phyloP scores from a whole-genome alignment of 768 basidiomycete species.

The Rhizopogon vulgaris region DNA sequence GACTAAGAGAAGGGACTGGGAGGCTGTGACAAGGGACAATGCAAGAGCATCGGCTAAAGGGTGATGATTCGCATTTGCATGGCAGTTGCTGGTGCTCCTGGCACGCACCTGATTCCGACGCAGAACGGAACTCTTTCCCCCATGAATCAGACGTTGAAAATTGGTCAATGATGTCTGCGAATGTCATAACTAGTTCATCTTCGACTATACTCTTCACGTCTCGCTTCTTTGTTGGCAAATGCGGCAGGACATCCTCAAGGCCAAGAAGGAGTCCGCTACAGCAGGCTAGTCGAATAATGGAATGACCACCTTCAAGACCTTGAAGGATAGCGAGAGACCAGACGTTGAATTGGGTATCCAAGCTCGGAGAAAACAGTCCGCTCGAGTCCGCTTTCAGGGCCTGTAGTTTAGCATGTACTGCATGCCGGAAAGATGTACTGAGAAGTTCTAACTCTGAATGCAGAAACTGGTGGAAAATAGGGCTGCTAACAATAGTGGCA shows the following conservation, averaged over 20 bases:
- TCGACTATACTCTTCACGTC: constrained; percentile 43
- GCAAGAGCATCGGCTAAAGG: constrained; percentile 37
- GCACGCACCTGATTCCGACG: constrained; percentile 34
- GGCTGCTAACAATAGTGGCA: constrained; percentile 25
- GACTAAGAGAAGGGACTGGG: constrained; percentile 55
- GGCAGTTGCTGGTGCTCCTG: background rate
- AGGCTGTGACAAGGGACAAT: constrained; percentile 44
- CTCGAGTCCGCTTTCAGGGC: constrained; percentile 23
- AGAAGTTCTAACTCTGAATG: constrained; percentile 23
- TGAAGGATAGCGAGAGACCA: constrained; percentile 50
- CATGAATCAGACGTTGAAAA: constrained; percentile 43
- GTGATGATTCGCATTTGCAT: background rate
- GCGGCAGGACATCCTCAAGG: constrained; percentile 44
- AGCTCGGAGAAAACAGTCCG: constrained; percentile 26
- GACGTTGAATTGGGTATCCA: constrained; percentile 34
- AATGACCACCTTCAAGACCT: constrained; percentile 62
- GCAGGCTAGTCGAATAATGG: constrained; percentile 55
- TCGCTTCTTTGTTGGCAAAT: constrained; percentile 22
- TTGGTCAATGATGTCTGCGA: constrained; percentile 70
- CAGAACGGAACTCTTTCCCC: constrained; percentile 66
- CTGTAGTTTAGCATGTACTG: constrained; percentile 22
- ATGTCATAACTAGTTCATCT: constrained; percentile 59
- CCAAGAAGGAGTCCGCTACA: constrained; percentile 62
- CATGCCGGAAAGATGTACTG: constrained; percentile 23
- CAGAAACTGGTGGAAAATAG: constrained; percentile 25